phyloP scores from a whole-genome alignment of 2,329 filamentous ascomycete species.

The Aureobasidium uvarum region DNA sequence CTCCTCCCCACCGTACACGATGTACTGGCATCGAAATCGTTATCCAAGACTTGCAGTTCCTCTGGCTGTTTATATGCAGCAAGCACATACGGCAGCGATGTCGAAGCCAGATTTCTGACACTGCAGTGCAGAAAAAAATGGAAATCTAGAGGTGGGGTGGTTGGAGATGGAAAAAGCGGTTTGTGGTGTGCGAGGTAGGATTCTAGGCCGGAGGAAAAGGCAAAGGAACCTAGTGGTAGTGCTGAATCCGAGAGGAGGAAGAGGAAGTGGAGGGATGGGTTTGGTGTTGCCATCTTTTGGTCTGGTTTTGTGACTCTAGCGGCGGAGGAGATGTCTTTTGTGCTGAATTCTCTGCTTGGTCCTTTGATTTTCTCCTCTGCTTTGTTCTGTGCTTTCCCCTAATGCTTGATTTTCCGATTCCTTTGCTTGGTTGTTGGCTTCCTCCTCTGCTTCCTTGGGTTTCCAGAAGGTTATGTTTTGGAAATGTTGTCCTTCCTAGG shows the following conservation, averaged over 20 bases:
- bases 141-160: conserved; percentile 48
- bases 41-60: conserved; percentile 61
- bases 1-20: conserved; percentile 76
- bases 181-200: conserved; percentile 70
- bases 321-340: no score
- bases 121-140: conserved; percentile 67
- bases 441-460: neutral
- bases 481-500: no score
- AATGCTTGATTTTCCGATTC: no score
- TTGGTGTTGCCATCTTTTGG: neutral
- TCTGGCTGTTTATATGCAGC: conserved; percentile 60
- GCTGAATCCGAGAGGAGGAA: conserved; percentile 78
- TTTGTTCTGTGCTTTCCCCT: no score
- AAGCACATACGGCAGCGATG: conserved; percentile 71
- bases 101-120: conserved; percentile 67
- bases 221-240: conserved; percentile 80
- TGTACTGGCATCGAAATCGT: conserved; percentile 71
- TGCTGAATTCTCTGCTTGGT: neutral
- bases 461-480: neutral
- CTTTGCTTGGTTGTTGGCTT: no score
- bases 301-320: neutral
- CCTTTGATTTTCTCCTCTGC: no score
- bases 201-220: conserved; percentile 79
- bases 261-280: conserved; percentile 59
- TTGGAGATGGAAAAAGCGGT: conserved; percentile 33